Evolutionary conservation across 345 rosid species (phyloP), one percentile per base, ranked within the genome.

Genomic region (Melastoma malabathricum): DNA sequence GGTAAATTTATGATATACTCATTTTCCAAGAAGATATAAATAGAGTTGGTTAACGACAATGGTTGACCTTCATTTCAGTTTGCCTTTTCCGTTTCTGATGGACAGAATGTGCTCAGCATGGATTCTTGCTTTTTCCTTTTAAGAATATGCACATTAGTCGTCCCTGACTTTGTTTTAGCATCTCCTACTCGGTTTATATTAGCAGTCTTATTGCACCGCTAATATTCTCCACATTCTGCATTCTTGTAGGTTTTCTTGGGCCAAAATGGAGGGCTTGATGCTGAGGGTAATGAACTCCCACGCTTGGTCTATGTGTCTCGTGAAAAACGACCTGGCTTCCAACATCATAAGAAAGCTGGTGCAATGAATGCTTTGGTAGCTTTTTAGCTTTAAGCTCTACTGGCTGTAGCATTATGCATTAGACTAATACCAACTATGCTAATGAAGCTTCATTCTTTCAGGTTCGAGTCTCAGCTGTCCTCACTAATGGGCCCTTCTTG

Each of bases 311-410:
- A 89, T 66, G 95, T 89, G 58, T 89, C 95, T 65, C 86, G 97
- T 59, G 97, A 89, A 73, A 89, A 89, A 68, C 81, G 96, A 52
- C 96, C 96, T 14, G 97, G 96, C 48, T 89, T 83, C 76, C 94
- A 83, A 68, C 97, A 89, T 73, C 96, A 89, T 79, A 89, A 86
- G 67, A 89, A 89, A 70, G 96, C 97, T 22, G 96, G 94, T 73
- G 96, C 97, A 44, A 86, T 86, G 97, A 89, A 89, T 71, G 73
- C 97, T 25, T 79, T 89, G 61, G 95, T 89, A 59, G 52, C 85
- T 68, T 15, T n/a, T 64, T 20, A 44, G 50, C 41, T 19, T 13
- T 16, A 45, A 12, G 50, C 43, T 19, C 55, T 20, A 45, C 25
- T 25, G 20, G 47, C 54, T 14, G 23, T 12, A 12, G 44, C 41